A percentile compares a stretch with the other conserved stretches of the same genome.
Evolutionary conservation across 1,284 basidiomycete genomes (phyloP).

Genomic region (Volvariella volvacea): DNA sequence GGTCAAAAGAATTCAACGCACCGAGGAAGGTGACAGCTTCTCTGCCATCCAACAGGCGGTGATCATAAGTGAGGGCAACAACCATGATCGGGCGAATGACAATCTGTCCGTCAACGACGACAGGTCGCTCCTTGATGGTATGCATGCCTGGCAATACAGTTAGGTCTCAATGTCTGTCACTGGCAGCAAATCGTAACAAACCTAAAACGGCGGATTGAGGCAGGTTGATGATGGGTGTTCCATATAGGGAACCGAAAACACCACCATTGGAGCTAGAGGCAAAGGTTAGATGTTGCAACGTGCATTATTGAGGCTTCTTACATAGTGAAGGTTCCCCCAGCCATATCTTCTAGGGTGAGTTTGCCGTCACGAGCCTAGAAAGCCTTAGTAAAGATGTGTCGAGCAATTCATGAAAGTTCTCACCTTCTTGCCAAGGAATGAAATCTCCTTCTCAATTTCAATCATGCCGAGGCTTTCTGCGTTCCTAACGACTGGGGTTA

Average conservation of each 20-base stretch:
- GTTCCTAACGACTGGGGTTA: conserved; percentile 94
- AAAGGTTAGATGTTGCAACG: conserved; percentile 5
- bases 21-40: conserved; percentile 98
- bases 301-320: conserved; percentile 28
- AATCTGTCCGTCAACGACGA: conserved; percentile 91
- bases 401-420: conserved; percentile 3
- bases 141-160: conserved; percentile 70
- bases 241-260: conserved; percentile 95
- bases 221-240: conserved; percentile 96
- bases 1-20: conserved; percentile 30
- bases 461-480: conserved; percentile 84
- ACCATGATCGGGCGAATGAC: conserved; percentile 98
- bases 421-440: conserved; percentile 86
- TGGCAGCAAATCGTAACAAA: conserved; percentile 23
- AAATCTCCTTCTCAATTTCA: conserved; percentile 91
- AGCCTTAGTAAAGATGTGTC: conserved; percentile 6
- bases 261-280: conserved; percentile 86
- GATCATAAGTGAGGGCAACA: conserved; percentile 92
- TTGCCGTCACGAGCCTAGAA: conserved; percentile 86
- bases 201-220: conserved; percentile 93
- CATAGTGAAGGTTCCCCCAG: conserved; percentile 98
- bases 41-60: conserved; percentile 91
- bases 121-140: conserved; percentile 90
- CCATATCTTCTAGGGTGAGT: conserved; percentile 94
- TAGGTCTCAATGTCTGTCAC: background rate